These are phyloP conservation scores for Cercospora janseana DNA, from an alignment of 2,329 filamentous ascomycete genomes.

Conservation along the genomic window DNA sequence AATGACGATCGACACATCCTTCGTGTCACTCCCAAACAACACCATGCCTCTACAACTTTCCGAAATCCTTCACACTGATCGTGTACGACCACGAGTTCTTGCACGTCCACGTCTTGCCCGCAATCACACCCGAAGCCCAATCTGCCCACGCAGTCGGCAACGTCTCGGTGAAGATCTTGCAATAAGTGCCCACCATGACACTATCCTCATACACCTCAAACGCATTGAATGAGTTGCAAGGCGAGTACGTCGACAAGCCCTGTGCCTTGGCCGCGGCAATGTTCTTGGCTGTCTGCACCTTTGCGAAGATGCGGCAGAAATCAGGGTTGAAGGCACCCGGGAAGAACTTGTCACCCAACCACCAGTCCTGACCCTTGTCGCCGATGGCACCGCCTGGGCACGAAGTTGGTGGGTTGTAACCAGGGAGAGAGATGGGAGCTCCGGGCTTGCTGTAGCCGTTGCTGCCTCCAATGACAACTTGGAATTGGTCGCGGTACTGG, in stretches of 20 bases:
- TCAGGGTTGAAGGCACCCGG: slow-evolving; percentile 36
- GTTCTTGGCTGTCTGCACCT: slow-evolving; percentile 9
- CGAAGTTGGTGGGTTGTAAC: slow-evolving; percentile 17
- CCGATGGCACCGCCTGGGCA: slow-evolving; percentile 23
- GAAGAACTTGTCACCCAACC: slow-evolving; percentile 35
- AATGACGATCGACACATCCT: no score
- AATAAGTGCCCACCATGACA: slow-evolving; percentile 33
- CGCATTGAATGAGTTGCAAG: slow-evolving; percentile 36
- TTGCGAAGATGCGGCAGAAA: slow-evolving; percentile 28
- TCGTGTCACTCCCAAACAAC: not conserved
- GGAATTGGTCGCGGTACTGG: slow-evolving; percentile 31
- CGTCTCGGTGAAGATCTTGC: slow-evolving; percentile 30
- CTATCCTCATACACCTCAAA: slow-evolving; percentile 33
- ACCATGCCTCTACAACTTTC: slow-evolving; percentile 7
- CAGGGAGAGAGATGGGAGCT: slow-evolving; percentile 22
- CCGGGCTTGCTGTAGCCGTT: slow-evolving; percentile 35
- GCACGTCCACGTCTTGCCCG: slow-evolving; percentile 9
- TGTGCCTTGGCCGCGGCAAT: slow-evolving; percentile 17
- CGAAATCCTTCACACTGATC: slow-evolving; percentile 10
- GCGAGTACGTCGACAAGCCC: slow-evolving; percentile 23
- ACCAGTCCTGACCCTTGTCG: slow-evolving; percentile 21
- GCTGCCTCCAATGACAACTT: slow-evolving; percentile 33
- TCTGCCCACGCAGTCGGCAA: slow-evolving; percentile 3
- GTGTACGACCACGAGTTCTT: slow-evolving; percentile 15
- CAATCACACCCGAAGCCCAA: slow-evolving; percentile 1